Conservation (phyloP, 495 filamentous ascomycete species). For the Tuber borchii region DNA sequence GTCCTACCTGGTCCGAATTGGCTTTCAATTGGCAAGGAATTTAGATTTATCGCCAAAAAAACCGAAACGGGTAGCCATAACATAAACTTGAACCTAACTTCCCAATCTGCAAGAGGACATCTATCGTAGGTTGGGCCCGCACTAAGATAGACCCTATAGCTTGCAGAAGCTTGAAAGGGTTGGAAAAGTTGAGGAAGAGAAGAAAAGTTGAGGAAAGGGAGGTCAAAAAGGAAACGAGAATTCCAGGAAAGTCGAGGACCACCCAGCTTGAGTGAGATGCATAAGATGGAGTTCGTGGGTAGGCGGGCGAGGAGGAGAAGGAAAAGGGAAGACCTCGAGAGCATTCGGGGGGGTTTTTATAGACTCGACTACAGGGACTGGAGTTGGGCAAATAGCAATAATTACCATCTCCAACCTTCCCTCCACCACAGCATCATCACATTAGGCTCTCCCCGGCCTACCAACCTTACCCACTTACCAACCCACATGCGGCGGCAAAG, state of each 20-base stretch:
- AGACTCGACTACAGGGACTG: neutral
- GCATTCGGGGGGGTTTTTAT: conserved; percentile 3
- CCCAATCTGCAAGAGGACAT: conserved; percentile 3
- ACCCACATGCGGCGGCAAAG: conserved; percentile 1
- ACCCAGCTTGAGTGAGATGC: neutral
- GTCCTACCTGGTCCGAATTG: neutral
- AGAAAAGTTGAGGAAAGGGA: neutral
- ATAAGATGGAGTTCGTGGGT: neutral
- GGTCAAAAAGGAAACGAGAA: neutral
- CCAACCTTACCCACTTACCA: neutral
- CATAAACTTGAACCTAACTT: neutral
- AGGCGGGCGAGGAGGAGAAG: conserved; percentile 2
- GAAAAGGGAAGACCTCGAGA: neutral
- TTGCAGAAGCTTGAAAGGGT: neutral
- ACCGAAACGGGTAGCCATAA: neutral
- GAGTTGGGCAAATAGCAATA: neutral
- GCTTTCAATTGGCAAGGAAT: neutral
- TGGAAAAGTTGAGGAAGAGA: neutral
- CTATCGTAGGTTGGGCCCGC: conserved; percentile 2
- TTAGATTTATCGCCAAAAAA: neutral
- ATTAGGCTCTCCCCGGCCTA: neutral
- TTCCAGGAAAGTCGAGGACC: neutral
- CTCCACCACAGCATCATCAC: neutral
- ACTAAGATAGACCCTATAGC: neutral
- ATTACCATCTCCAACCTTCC: neutral